Percentiles rank a stretch among this genome's conserved stretches.
These are phyloP conservation scores for Chenopodium album DNA, from an alignment of 148 eudicot species.

Conservation along the genomic window DNA sequence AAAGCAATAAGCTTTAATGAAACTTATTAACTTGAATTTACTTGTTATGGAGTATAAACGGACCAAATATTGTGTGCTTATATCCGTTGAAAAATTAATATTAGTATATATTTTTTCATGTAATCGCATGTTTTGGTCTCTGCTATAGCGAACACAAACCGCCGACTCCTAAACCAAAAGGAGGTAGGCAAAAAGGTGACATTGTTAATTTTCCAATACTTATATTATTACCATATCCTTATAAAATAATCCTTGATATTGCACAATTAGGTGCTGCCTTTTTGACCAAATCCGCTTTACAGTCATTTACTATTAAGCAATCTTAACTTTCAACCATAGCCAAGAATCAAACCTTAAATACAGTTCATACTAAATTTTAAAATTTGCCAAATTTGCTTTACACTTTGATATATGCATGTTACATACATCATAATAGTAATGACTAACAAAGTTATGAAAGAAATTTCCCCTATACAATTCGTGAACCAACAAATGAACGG, in stretches of 20 bases:
- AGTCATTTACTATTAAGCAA: background rate
- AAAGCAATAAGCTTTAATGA: no score
- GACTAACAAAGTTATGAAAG: background rate
- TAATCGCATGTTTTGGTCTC: slow-evolving; percentile 1
- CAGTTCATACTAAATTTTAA: background rate
- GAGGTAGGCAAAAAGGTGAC: slow-evolving; percentile 11
- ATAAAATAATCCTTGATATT: background rate
- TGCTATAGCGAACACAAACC: background rate
- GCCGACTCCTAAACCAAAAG: slow-evolving; percentile 12
- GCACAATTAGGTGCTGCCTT: background rate
- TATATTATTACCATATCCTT: no score
- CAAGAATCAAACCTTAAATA: background rate
- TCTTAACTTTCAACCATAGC: background rate
- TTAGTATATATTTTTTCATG: background rate
- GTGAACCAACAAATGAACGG: no score
- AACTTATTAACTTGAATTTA: no score
- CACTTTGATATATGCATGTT: background rate
- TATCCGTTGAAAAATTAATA: no score
- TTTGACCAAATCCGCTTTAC: background rate
- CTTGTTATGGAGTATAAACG: no score
- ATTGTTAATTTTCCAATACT: background rate
- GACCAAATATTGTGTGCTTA: no score
- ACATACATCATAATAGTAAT: background rate
- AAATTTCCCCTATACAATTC: no score
- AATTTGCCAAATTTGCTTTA: background rate